phyloP scores from a whole-genome alignment of 192 early-diverging fungal species.

The Coemansia biformis region DNA sequence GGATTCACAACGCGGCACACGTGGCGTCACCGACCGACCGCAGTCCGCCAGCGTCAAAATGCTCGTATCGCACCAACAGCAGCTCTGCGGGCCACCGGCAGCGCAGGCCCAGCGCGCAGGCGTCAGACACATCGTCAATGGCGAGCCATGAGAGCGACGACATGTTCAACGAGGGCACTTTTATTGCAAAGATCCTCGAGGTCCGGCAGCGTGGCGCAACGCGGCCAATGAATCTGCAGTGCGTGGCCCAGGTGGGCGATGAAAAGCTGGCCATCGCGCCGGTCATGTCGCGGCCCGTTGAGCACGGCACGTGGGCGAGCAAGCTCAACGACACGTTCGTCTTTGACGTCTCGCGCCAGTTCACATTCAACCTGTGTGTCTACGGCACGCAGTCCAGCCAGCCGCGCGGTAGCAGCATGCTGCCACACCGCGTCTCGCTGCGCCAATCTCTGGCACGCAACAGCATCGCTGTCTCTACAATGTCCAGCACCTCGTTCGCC shows the following conservation, averaged over 20 bases:
- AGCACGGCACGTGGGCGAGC: constrained; percentile 37
- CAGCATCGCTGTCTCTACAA: too few species aligned
- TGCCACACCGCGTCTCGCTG: too few species aligned
- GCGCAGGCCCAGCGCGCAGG: constrained; percentile 38
- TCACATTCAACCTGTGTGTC: constrained; percentile 44
- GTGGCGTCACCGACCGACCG: constrained; percentile 32
- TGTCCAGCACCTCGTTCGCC: too few species aligned
- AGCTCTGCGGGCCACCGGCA: constrained; percentile 43
- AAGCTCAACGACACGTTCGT: constrained; percentile 50
- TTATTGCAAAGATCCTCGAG: constrained; percentile 46
- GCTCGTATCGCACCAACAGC: constrained; percentile 45
- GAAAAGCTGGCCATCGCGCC: constrained; percentile 47
- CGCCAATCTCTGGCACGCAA: too few species aligned
- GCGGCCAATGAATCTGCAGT: constrained; percentile 46
- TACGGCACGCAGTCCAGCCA: too few species aligned
- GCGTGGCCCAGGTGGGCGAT: constrained; percentile 41
- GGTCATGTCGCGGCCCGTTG: constrained; percentile 25
- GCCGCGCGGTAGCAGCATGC: too few species aligned
- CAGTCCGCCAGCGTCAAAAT: constrained; percentile 30
- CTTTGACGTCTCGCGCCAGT: constrained; percentile 45
- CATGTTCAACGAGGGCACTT: constrained; percentile 35
- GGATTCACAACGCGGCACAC: constrained; percentile 39
- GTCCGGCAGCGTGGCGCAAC: constrained; percentile 34
- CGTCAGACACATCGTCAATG: constrained; percentile 12
- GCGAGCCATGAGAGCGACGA: constrained; percentile 6